Evolutionary conservation across 2,329 filamentous ascomycete genomes (phyloP), one percentile per base, ranked within the genome.

Genomic region (Fusarium verticillioides): DNA sequence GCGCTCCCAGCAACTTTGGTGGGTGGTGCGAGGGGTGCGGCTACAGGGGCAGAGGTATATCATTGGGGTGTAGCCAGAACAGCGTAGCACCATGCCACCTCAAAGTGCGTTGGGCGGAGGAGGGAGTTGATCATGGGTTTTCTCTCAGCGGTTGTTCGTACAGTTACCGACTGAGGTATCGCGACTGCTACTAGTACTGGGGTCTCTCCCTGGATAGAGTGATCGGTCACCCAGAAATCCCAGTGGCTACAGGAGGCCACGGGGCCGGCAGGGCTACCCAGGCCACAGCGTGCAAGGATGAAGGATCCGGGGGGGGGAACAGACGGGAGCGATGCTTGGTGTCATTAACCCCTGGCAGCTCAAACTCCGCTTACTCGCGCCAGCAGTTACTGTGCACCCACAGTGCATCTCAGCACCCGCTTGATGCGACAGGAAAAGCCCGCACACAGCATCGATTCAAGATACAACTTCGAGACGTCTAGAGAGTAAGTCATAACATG

Each of bases 41-140:
- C 57, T 58, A 70, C 76, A 75, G 68, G 78, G 65, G 53, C 44
- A 52, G 40, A 58, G 60, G 39, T 37, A n/a, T 21, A 32, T 50
- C 46, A 60, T 46, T 72, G 72, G 72, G 77, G 79, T 71, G 79
- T 79, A 78, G 65, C 65, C 75, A 72, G 67, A 81, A 74, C 79
- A 80, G 74, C 46, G 80, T 82, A 75, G 76, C 76, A 81, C 80
- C 75, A 77, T 75, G 44, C 65, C 61, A 69, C 66, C 59, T 69
- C 59, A 68, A 42, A 65, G 67, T 67, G 65, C 56, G 67, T 67
- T 75, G 75, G 75, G 59, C 64, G 68, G 67, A 69, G 54, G 69
- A 69, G 57, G 42, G 18, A 52, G 68, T 71, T 76, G 79, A 79
- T 80, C 73, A 75, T 77, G 70, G 70, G 52, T 60, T 70, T 63